Base-by-base conservation (phyloP, 2,329 filamentous ascomycete species). In the Neocucurbitaria cava region DNA sequence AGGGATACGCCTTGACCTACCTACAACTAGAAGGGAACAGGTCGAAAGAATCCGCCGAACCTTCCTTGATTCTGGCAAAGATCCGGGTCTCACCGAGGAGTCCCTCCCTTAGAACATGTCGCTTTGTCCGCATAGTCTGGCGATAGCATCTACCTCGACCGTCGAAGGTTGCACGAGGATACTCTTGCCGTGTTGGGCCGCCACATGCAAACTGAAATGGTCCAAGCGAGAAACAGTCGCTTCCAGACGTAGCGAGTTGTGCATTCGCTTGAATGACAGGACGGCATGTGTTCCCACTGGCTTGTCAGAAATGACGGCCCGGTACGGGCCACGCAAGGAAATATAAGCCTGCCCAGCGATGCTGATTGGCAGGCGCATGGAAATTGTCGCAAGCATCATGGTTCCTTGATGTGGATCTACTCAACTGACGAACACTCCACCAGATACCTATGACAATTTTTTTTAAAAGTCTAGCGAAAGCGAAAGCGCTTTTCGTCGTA, bases 171-270 rank as follows among this genome's bases (percentile, higher is more conserved):
- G 38, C 8, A 40, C 38, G 24, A 23, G 38, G 38, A 35, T 35
- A n/a, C 31, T 35, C 31, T 24, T 49, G 52, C 48, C 31, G 33
- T 56, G 52, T 56, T 58, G 52, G 21, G 52, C 21, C 53, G 56
- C 49, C 49, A 53, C 46, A 35, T 47, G 43, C 26, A 30, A 26
- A 5, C 24, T 24, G 42, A 5, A 42, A 41, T 46, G 21, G 10
- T 11, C 21, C 50, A 50, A 46, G 42, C 46, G 41, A 49, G 54
- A 28, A 35, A 46, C 43, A 46, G 18, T 11, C 36, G 41, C 41
- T 28, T 30, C 41, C 24, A 43, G 17, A 30, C 18, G 23, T 23
- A 10, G 38, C 38, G 31, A 18, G 23, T 13, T 26, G 8, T 31
- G 28, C 28, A 31, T 26, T n/a, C 40, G 15, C 23, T 8, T 24